Evolutionary conservation across 768 basidiomycete genomes (phyloP).

Genomic region (Lactarius indigo): DNA sequence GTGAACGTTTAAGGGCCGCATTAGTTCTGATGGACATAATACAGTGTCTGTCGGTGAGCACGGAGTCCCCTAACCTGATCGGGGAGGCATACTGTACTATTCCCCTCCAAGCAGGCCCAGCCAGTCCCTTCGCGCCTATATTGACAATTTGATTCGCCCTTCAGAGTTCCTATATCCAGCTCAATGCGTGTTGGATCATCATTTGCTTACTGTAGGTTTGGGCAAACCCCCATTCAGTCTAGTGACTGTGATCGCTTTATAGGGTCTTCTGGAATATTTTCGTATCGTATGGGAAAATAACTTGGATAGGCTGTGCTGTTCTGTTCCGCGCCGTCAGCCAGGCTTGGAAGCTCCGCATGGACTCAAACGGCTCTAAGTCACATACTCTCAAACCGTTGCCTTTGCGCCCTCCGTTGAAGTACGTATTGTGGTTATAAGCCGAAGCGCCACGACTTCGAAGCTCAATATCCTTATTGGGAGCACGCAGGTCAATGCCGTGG

Average conservation of each 20-base stretch:
- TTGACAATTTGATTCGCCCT: slow-evolving; percentile 10
- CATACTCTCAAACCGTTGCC: background rate
- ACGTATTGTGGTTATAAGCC: slow-evolving; percentile 3
- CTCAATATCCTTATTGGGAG: background rate
- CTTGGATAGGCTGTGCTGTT: slow-evolving; percentile 6
- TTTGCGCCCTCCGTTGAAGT: background rate
- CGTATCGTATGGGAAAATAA: slow-evolving; percentile 10
- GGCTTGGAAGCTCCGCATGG: background rate
- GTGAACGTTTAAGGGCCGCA: background rate
- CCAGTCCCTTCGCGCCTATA: slow-evolving; percentile 9
- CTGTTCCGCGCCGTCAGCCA: background rate
- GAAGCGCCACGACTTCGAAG: slow-evolving; percentile 15
- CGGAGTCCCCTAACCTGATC: slow-evolving; percentile 14
- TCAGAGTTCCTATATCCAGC: slow-evolving; percentile 3
- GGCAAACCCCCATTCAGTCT: slow-evolving; percentile 20
- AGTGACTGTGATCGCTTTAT: background rate
- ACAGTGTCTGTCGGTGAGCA: slow-evolving; percentile 4
- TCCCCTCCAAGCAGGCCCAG: slow-evolving; percentile 15
- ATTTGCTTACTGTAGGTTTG: slow-evolving; percentile 9
- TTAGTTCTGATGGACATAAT: slow-evolving; percentile 17
- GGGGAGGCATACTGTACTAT: background rate
- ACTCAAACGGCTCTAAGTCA: background rate
- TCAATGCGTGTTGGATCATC: slow-evolving; percentile 14
- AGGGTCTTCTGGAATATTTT: slow-evolving; percentile 6
- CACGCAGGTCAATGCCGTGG: background rate